Conservation (phyloP, 257 asterid species). For the Penstemon newberryi region DNA sequence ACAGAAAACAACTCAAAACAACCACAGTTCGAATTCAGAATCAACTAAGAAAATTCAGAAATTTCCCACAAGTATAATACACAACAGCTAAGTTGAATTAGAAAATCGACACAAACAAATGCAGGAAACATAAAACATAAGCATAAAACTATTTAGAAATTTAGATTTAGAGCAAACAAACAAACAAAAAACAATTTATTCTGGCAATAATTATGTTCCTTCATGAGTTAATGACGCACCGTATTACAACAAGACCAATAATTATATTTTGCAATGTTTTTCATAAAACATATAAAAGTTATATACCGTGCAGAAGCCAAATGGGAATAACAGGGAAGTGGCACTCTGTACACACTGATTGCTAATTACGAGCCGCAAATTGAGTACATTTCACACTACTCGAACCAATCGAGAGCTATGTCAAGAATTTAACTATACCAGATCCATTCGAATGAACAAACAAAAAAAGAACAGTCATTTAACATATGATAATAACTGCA, state of each 20-base stretch:
- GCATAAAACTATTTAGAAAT: not conserved
- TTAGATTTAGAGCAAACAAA: not conserved
- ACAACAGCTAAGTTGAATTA: no score
- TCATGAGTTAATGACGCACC: not conserved
- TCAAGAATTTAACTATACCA: not conserved
- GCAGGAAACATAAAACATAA: not conserved
- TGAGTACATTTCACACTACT: not conserved
- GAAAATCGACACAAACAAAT: not conserved
- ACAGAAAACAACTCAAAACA: no score
- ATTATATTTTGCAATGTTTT: not conserved
- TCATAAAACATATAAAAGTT: not conserved
- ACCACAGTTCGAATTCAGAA: no score
- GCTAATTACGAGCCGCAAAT: not conserved
- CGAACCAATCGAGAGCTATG: slow-evolving; percentile 14
- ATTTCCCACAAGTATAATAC: no score
- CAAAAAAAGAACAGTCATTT: not conserved
- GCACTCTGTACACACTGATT: slow-evolving; percentile 3
- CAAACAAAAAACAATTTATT: not conserved
- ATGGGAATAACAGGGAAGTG: not conserved
- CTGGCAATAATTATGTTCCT: not conserved
- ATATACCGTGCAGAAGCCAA: not conserved
- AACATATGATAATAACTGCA: not conserved
- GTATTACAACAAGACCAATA: not conserved
- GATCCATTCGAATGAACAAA: not conserved
- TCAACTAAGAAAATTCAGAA: no score